Evolutionary conservation across 2,329 filamentous ascomycete species (phyloP).

Genomic region (Nemania diffusa): DNA sequence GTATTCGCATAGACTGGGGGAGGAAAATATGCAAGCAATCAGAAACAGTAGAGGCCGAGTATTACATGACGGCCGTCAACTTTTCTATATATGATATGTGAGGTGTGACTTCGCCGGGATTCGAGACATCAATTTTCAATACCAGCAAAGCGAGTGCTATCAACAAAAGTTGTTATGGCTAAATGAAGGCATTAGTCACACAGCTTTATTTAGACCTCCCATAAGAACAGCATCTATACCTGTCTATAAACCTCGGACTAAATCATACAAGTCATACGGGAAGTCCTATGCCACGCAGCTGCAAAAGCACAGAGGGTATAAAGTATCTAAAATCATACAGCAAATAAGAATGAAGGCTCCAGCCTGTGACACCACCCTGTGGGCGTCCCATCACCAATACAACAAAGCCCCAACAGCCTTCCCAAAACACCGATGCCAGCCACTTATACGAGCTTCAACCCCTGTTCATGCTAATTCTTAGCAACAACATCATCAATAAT

Average conservation of each 20-base stretch:
- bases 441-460: background rate
- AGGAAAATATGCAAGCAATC: background rate
- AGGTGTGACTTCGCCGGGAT: background rate
- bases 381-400: background rate
- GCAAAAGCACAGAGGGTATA: constrained; percentile 17
- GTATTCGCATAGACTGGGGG: background rate
- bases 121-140: too few species aligned
- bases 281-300: background rate
- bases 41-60: background rate
- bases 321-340: constrained; percentile 20
- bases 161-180: too few species aligned
- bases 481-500: constrained; percentile 51
- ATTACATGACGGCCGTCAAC: background rate
- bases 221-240: background rate
- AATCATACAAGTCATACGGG: background rate
- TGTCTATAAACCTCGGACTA: background rate
- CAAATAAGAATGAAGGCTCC: background rate
- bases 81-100: too few species aligned
- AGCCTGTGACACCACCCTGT: background rate
- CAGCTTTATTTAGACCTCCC: too few species aligned
- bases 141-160: too few species aligned
- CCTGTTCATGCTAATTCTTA: constrained; percentile 12
- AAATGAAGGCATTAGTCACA: too few species aligned
- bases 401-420: background rate
- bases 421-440: background rate